Conservation (phyloP, 805 yeast genomes). For the Schwanniomyces vanrijiae region DNA sequence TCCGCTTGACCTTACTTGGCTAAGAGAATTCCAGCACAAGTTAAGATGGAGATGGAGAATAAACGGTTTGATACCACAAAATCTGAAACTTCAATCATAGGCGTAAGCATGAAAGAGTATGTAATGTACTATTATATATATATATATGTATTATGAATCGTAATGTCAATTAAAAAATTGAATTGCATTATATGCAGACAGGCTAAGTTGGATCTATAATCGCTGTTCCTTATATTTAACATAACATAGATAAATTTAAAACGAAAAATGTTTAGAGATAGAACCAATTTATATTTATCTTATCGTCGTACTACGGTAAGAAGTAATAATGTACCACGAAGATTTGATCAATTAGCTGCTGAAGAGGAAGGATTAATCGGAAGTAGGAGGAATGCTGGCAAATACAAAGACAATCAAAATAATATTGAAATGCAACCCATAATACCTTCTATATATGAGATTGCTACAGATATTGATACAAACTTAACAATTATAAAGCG, state of each 20-base stretch:
- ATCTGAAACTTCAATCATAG: neutral
- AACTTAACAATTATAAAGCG: conserved; percentile 51
- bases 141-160: neutral
- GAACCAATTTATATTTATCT: conserved; percentile 88
- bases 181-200: neutral
- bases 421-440: conserved; percentile 61
- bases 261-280: conserved; percentile 75
- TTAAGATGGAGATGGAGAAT: conserved; percentile 24
- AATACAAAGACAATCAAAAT: conserved; percentile 20
- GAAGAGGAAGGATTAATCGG: conserved; percentile 63
- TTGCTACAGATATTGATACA: conserved; percentile 70
- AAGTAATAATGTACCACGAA: conserved; percentile 17
- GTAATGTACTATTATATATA: neutral
- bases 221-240: neutral
- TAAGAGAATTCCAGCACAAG: conserved; percentile 14
- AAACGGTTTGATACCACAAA: conserved; percentile 18
- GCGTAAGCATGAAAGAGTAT: neutral
- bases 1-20: conserved; percentile 10
- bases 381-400: conserved; percentile 23
- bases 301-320: conserved; percentile 89
- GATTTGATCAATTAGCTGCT: conserved; percentile 43
- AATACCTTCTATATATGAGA: conserved; percentile 79
- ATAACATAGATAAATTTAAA: neutral
- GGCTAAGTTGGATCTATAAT: neutral
- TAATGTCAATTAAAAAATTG: neutral